Evolutionary conservation across 495 filamentous ascomycete genomes (phyloP).

Genomic region (Podospora tetraspora): DNA sequence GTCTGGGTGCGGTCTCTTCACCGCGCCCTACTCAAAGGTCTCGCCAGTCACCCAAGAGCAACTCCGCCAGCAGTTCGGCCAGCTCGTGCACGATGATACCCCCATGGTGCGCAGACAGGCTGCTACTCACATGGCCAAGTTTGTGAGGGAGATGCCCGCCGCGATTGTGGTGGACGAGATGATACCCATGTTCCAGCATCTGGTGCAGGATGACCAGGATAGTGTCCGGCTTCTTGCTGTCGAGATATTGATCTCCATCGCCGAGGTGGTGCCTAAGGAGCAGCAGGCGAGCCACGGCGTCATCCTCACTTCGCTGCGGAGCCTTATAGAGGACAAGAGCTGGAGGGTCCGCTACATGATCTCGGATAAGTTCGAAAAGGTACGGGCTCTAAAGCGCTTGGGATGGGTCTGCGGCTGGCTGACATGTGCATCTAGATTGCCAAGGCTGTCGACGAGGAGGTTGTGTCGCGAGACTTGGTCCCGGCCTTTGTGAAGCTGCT

Average conservation of each 20-base stretch:
- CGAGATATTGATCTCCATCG: constrained; percentile 92
- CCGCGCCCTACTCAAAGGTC: constrained; percentile 84
- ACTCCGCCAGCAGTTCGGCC: constrained; percentile 82
- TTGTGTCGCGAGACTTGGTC: constrained; percentile 86
- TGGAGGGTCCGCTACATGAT: constrained; percentile 99
- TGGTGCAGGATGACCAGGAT: constrained; percentile 93
- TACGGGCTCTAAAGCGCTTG: constrained; percentile 27
- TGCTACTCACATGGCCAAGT: constrained; percentile 93
- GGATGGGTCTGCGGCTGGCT: constrained; percentile 5
- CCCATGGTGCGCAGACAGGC: constrained; percentile 97
- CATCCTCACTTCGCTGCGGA: constrained; percentile 80
- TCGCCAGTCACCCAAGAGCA: constrained; percentile 77
- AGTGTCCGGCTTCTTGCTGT: constrained; percentile 94
- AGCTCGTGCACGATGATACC: constrained; percentile 94
- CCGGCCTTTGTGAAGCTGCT: constrained; percentile 95
- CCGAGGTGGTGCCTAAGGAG: constrained; percentile 95
- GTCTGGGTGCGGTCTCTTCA: constrained; percentile 92
- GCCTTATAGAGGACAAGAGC: constrained; percentile 95
- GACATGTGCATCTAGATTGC: constrained; percentile 62
- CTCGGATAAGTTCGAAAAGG: constrained; percentile 97
- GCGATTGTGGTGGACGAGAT: constrained; percentile 92
- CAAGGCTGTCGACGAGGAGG: constrained; percentile 96
- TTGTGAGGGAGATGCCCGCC: constrained; percentile 91
- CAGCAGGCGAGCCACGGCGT: constrained; percentile 95
- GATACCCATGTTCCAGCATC: constrained; percentile 97